Base-by-base conservation (phyloP, 2,329 filamentous ascomycete species). In the Aspergillus phoenicis region DNA sequence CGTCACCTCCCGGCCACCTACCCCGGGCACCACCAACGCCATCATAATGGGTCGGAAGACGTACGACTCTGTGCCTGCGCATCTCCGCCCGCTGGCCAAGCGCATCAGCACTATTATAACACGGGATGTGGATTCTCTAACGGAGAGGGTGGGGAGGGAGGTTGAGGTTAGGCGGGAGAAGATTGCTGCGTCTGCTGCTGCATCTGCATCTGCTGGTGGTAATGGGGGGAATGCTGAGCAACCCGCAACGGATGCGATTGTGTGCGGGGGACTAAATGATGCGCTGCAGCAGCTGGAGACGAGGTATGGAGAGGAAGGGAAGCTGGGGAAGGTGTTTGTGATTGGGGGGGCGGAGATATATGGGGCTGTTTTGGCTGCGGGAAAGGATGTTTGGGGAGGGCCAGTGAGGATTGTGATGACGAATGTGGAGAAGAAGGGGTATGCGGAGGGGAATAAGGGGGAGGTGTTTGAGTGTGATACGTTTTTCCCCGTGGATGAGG, bases 21-120 rank as follows among this genome's bases (percentile, higher is more conserved):
- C 62, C 3, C 58, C 70, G 0, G 66, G 64, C 2, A 67, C 57
- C 26, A 72, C 70, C 1, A 94, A 93, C 75, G 90, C 91, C 17
- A 91, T 98, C 55, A 89, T 99, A 68, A 99, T 99, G 95, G 95
- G 95, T 62, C 90, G 95, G 72, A 97, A 96, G 78, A 99, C 95
- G 0, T 99, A 94, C 89, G 92, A 96, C 56, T 92, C 88, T 65
- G 94, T 99, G 62, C 94, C 95, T 2, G 73, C 82, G 6, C 84
- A 83, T 55, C 93, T 95, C 74, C 85, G 93, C 2, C 95, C 95
- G 17, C 83, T 99, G 36, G 88, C 87, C 63, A 89, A 87, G 64
- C 83, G 95, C 8, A 81, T 93, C 54, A 98, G 97, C 76, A 86
- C 97, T 43, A 86, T 98, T 66, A 82, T 99, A 67, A 90, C 87